Evolutionary conservation across 129 eudicot species (phyloP), one percentile per base, ranked within the genome.

Genomic region (Mikania micrantha): DNA sequence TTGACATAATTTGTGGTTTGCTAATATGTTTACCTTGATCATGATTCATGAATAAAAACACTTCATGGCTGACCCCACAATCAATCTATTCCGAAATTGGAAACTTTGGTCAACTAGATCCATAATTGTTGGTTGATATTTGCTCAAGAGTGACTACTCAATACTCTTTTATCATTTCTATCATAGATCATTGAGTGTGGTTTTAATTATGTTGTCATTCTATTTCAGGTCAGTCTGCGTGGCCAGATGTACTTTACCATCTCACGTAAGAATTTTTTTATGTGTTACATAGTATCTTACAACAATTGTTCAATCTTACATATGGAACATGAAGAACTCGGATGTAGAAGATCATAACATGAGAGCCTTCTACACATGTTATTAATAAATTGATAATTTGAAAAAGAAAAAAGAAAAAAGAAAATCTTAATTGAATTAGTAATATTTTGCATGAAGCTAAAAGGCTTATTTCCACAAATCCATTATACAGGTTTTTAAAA

Each of bases 71-170:
- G 74, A 54, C 74, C 50, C 64, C 61, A 61, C 61, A 24, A 38
- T 17, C 27, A 44, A 28, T 70, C 53, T 25, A 39, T 53, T 28
- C 38, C 22, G 7, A 32, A 36, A 22, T 48, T 35, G 73, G 15
- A 56, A 35, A 53, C 17, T 22, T 52, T 53, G 53, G 74, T 69
- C 39, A 69, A 21, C 19, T 35, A n/a, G 11, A 21, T 15, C 49
- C 53, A 48, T 62, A 25, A 62, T 25, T 61, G 61, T 72, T 72
- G 70, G 39, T 72, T 73, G 29, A 25, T 31, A 49, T 62, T 35
- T 61, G 49, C 40, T 20, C 34, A 35, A 72, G 13, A 31, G 36
- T 4, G 29, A 67, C 34, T 17, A 13, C 40, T 25, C 10, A 10
- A 31, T n/a, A 57, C 11, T 27, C 4, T 0, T 48, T 48, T 19